phyloP scores from a whole-genome alignment of 2,329 filamentous ascomycete genomes.

The Epichloe scottii region DNA sequence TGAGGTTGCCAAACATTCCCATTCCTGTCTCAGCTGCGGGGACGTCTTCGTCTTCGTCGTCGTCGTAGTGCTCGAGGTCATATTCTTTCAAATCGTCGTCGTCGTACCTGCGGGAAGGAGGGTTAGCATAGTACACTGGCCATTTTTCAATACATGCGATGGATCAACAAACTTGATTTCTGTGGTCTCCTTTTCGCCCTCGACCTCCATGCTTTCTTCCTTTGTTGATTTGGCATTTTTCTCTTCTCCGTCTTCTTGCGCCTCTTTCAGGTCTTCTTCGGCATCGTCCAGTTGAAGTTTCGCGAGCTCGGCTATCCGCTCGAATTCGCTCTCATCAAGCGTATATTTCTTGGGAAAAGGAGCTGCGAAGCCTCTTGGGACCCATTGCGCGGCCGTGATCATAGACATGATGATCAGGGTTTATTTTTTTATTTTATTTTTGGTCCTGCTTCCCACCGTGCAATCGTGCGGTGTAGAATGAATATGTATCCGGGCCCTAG shows the following conservation, averaged over 20 bases:
- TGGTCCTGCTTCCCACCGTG: background rate
- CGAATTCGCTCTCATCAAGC: slow-evolving; percentile 63
- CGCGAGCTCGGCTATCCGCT: slow-evolving; percentile 61
- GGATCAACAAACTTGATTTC: slow-evolving; percentile 4
- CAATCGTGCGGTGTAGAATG: background rate
- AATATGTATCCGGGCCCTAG: background rate
- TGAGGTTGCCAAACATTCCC: slow-evolving; percentile 92
- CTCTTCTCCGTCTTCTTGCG: slow-evolving; percentile 31
- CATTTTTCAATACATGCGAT: background rate
- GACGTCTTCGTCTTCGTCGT: slow-evolving; percentile 48
- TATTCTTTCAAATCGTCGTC: slow-evolving; percentile 94
- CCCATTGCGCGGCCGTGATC: slow-evolving; percentile 67
- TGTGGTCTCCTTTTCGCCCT: slow-evolving; percentile 1
- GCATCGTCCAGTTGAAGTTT: slow-evolving; percentile 83
- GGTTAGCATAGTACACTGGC: slow-evolving; percentile 8
- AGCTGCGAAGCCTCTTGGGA: slow-evolving; percentile 63
- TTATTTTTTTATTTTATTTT: background rate
- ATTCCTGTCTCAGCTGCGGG: slow-evolving; percentile 52
- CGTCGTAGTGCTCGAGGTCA: slow-evolving; percentile 90
- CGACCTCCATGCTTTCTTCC: slow-evolving; percentile 23
- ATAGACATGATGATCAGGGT: slow-evolving; percentile 43
- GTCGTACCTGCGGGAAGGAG: slow-evolving; percentile 31
- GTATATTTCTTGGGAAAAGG: slow-evolving; percentile 65
- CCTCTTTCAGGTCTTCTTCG: slow-evolving; percentile 69
- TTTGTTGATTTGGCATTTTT: slow-evolving; percentile 16